phyloP scores from a whole-genome alignment of 768 basidiomycete genomes.

The Trametes gibbosa region DNA sequence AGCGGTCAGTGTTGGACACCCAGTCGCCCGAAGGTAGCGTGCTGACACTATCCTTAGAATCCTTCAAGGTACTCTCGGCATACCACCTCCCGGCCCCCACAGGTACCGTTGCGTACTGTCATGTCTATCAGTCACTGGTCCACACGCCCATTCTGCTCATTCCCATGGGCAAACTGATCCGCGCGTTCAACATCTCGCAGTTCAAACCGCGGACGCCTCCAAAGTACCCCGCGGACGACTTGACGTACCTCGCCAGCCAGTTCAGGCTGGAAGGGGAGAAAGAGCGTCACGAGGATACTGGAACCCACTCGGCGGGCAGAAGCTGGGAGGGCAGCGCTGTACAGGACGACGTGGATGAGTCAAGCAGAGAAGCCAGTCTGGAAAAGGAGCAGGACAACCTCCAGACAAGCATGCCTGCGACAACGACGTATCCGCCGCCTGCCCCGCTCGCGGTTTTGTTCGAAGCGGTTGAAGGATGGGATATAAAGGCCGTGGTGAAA shows the following conservation, averaged over 20 bases:
- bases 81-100: conserved; percentile 41
- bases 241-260: conserved; percentile 9
- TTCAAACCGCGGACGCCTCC: conserved; percentile 44
- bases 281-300: not conserved
- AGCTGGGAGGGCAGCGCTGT: not conserved
- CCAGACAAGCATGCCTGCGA: not conserved
- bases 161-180: conserved; percentile 41
- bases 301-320: not conserved
- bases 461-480: conserved; percentile 23
- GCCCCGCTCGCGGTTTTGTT: conserved; percentile 17
- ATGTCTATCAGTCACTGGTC: conserved; percentile 41
- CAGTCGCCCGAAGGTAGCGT: not conserved
- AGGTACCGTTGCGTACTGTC: conserved; percentile 41
- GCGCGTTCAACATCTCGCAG: conserved; percentile 45
- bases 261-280: conserved; percentile 1
- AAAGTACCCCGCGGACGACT: conserved; percentile 38
- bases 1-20: conserved; percentile 50
- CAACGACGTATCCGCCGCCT: conserved; percentile 6
- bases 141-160: conserved; percentile 55
- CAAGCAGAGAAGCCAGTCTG: not conserved
- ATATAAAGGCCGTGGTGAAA: conserved; percentile 17
- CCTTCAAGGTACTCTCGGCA: conserved; percentile 60
- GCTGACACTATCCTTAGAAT: conserved; percentile 40
- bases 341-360: not conserved
- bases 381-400: conserved; percentile 15